Conservation (phyloP, 306 rosid species). For the Dalbergia oliveri region DNA sequence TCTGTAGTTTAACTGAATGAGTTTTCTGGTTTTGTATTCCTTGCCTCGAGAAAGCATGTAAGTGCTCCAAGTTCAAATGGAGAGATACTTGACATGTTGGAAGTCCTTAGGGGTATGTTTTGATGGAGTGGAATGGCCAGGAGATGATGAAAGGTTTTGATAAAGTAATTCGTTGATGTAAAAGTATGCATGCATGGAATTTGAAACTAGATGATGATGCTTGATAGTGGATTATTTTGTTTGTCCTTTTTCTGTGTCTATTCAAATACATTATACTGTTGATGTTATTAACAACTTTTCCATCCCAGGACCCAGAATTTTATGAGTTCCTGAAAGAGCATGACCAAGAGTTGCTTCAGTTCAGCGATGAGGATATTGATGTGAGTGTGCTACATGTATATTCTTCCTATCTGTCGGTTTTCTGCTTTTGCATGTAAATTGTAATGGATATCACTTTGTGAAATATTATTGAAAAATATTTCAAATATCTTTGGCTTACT, state of each 20-base stretch:
- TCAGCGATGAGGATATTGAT: slow-evolving; percentile 70
- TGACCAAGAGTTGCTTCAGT: slow-evolving; percentile 82
- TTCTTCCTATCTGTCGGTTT: neutral
- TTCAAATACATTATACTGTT: slow-evolving; percentile 16
- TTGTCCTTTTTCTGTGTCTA: neutral
- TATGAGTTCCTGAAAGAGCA: slow-evolving; percentile 80
- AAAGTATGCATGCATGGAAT: slow-evolving; percentile 12
- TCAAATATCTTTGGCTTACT: neutral
- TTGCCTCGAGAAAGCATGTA: neutral
- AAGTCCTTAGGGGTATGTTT: neutral
- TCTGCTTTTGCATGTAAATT: slow-evolving; percentile 12
- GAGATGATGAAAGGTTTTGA: slow-evolving; percentile 33
- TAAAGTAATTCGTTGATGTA: slow-evolving; percentile 16
- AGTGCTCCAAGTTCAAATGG: slow-evolving; percentile 28
- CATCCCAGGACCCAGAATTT: slow-evolving; percentile 85
- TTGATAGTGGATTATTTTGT: slow-evolving; percentile 25
- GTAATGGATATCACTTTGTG: slow-evolving; percentile 19
- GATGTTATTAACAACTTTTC: slow-evolving; percentile 48
- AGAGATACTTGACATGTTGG: slow-evolving; percentile 4
- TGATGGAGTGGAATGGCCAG: neutral
- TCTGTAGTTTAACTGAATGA: neutral
- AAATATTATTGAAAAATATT: slow-evolving; percentile 11
- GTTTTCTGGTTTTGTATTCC: slow-evolving; percentile 12
- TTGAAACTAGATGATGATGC: slow-evolving; percentile 13
- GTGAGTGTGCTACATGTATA: slow-evolving; percentile 58